Evolutionary conservation across 495 filamentous ascomycete genomes (phyloP).

Genomic region (Peziza echinospora): DNA sequence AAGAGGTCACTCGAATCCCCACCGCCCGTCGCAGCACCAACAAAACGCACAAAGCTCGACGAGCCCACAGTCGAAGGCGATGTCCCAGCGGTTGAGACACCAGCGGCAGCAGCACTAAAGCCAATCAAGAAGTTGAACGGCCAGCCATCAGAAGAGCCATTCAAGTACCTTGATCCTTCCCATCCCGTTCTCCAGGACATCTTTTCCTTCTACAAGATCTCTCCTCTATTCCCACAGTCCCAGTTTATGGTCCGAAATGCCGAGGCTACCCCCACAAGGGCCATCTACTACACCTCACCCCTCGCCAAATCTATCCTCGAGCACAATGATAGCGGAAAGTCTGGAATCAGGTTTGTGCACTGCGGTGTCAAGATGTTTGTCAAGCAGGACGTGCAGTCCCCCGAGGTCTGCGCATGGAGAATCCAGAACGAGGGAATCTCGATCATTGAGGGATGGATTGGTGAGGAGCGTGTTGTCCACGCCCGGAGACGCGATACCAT

Average conservation of each 20-base stretch:
- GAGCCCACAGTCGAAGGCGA: not conserved
- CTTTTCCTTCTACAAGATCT: slow-evolving; percentile 60
- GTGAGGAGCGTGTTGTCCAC: slow-evolving; percentile 48
- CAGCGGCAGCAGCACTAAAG: slow-evolving; percentile 4
- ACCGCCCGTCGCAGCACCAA: slow-evolving; percentile 20
- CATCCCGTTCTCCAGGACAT: slow-evolving; percentile 57
- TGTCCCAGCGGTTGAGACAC: not conserved
- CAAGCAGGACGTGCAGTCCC: slow-evolving; percentile 76
- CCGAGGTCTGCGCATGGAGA: slow-evolving; percentile 71
- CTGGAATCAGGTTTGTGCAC: slow-evolving; percentile 85
- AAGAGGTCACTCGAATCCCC: slow-evolving; percentile 20
- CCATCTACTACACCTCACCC: slow-evolving; percentile 86
- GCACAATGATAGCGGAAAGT: slow-evolving; percentile 46
- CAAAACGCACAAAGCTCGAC: slow-evolving; percentile 1
- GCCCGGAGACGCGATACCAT: slow-evolving; percentile 57
- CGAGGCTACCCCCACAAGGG: slow-evolving; percentile 54
- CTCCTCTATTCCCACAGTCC: slow-evolving; percentile 59
- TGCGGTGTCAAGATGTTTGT: slow-evolving; percentile 97
- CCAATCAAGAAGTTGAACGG: slow-evolving; percentile 26
- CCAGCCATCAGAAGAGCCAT: slow-evolving; percentile 59
- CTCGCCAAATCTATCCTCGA: slow-evolving; percentile 62
- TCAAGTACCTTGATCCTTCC: slow-evolving; percentile 57
- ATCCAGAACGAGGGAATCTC: slow-evolving; percentile 85
- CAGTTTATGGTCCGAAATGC: slow-evolving; percentile 94
- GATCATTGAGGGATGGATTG: slow-evolving; percentile 73